Percentiles rank a stretch among this genome's conserved stretches.
Evolutionary conservation across 2,329 filamentous ascomycete genomes (phyloP).

Genomic region (Byssochlamys sp.): DNA sequence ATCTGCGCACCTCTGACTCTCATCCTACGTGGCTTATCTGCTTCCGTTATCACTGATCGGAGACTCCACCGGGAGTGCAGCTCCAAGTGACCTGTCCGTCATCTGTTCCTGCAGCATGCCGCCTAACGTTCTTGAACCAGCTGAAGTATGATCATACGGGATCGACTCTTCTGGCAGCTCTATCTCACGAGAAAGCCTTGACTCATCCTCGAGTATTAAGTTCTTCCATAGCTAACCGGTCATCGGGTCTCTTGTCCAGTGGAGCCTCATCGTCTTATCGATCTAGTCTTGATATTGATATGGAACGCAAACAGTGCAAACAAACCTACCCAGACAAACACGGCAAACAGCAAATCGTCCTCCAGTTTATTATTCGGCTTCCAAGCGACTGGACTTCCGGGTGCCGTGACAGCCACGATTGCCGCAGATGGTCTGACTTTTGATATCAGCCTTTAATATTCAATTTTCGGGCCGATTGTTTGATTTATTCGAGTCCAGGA

Average conservation of each 20-base stretch:
- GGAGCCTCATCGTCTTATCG: background rate
- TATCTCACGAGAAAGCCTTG: background rate
- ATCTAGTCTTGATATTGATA: background rate
- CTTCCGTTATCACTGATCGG: background rate
- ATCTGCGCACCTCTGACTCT: background rate
- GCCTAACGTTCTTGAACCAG: background rate
- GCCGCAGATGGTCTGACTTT: background rate
- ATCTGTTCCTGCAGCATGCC: background rate
- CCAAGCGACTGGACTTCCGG: constrained; percentile 1
- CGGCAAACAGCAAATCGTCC: constrained; percentile 5
- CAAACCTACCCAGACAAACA: constrained; percentile 3
- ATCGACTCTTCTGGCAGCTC: background rate
- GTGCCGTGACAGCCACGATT: background rate
- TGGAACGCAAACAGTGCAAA: constrained; percentile 4
- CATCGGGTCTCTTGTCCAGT: background rate
- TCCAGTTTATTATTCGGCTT: background rate
- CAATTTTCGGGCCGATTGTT: background rate
- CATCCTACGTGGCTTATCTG: background rate
- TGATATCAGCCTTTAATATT: background rate
- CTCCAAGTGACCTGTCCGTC: background rate
- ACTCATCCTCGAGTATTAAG: background rate
- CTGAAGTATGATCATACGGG: background rate
- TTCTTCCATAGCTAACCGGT: background rate
- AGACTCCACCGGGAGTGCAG: background rate
- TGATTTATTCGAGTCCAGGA: background rate